Conservation (phyloP, 495 filamentous ascomycete genomes). For the Cudoniella acicularis region DNA sequence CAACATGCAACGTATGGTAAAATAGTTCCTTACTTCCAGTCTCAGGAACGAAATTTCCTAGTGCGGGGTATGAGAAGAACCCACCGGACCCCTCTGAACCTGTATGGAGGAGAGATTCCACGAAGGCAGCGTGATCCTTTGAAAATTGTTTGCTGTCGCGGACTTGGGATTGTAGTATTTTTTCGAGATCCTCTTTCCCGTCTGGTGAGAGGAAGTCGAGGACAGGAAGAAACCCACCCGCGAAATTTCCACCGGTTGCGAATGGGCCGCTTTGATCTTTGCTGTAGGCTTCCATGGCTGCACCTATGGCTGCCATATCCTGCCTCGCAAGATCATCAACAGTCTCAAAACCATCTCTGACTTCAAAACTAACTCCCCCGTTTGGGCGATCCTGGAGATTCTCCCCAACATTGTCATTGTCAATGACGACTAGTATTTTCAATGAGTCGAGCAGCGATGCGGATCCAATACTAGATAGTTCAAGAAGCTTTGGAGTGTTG, state of each 20-base stretch:
- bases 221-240: background rate
- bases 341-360: conserved; percentile 17
- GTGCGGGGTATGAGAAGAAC: background rate
- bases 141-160: background rate
- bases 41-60: background rate
- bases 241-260: background rate
- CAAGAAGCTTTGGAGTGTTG: conserved; percentile 60
- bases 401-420: conserved; percentile 56
- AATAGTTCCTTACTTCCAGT: background rate
- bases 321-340: background rate
- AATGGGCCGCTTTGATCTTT: background rate
- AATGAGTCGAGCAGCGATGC: conserved; percentile 39
- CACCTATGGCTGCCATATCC: background rate
- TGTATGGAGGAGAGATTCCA: background rate
- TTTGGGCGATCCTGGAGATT: conserved; percentile 65
- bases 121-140: background rate
- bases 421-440: conserved; percentile 46
- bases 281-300: background rate
- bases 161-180: background rate
- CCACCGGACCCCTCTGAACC: background rate
- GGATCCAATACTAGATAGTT: conserved; percentile 58
- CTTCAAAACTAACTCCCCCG: conserved; percentile 30
- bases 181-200: background rate
- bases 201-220: background rate
- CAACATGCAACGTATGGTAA: background rate